Evolutionary conservation across 495 filamentous ascomycete genomes (phyloP).

Genomic region (Poronia punctata): DNA sequence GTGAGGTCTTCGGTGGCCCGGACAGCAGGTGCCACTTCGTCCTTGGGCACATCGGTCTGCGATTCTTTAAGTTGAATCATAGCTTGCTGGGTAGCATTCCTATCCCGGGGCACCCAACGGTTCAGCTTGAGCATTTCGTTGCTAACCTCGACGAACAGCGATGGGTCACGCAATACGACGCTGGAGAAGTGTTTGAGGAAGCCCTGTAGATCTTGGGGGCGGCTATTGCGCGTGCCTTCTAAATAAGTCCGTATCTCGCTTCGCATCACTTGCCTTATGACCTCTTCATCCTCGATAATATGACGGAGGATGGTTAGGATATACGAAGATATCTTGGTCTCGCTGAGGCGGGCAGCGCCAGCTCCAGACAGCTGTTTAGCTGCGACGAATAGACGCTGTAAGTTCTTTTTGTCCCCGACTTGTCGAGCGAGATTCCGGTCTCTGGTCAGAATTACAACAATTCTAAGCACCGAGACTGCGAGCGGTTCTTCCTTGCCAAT

Average conservation of each 20-base stretch:
- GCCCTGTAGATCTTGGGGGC: constrained; percentile 58
- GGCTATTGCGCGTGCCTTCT: constrained; percentile 57
- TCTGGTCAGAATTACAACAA: constrained; percentile 86
- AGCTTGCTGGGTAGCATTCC: constrained; percentile 44
- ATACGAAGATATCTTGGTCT: constrained; percentile 44
- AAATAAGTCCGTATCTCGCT: constrained; percentile 70
- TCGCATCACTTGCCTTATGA: constrained; percentile 84
- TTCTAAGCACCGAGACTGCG: constrained; percentile 73
- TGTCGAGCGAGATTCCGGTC: constrained; percentile 62
- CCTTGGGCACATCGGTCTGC: constrained; percentile 27
- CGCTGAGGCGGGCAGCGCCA: constrained; percentile 67
- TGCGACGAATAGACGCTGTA: constrained; percentile 90
- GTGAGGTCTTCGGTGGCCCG: constrained; percentile 50
- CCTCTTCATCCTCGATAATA: constrained; percentile 88
- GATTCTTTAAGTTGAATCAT: constrained; percentile 28
- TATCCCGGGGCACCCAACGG: constrained; percentile 40
- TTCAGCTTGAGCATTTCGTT: constrained; percentile 76
- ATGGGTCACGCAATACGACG: constrained; percentile 73
- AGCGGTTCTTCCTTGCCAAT: constrained; percentile 81
- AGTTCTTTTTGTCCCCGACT: constrained; percentile 78
- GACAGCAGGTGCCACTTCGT: constrained; percentile 35
- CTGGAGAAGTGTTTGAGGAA: constrained; percentile 77
- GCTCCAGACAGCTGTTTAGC: constrained; percentile 79
- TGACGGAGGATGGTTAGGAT: constrained; percentile 88
- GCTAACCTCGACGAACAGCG: constrained; percentile 84